Conservation (phyloP, 2,329 filamentous ascomycete species). For the Fusarium sp. region DNA sequence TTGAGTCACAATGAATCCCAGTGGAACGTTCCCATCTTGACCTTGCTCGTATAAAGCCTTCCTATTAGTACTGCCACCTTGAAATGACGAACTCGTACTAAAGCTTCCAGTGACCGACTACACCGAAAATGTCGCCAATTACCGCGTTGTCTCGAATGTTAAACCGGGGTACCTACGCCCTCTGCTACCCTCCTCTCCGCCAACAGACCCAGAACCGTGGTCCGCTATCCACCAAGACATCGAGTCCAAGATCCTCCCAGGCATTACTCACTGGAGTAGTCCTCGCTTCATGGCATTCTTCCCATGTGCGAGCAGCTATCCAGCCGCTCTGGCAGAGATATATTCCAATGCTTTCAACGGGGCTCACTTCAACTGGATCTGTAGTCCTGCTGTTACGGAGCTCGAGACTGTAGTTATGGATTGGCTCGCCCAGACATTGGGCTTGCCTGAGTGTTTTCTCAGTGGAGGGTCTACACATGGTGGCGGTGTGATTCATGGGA, state of each 20-base stretch:
- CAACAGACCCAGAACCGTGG: conserved; percentile 77
- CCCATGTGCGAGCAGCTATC: conserved; percentile 82
- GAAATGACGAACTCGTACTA: background rate
- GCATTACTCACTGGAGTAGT: conserved; percentile 93
- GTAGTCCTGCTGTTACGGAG: conserved; percentile 90
- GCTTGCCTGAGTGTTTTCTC: conserved; percentile 76
- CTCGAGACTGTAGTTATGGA: conserved; percentile 93
- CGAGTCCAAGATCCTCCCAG: conserved; percentile 86
- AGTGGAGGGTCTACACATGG: conserved; percentile 76
- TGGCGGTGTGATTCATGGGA: conserved; percentile 94
- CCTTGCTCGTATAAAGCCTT: background rate
- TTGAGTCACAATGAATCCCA: conserved; percentile 44
- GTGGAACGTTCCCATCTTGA: background rate
- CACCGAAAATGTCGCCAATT: conserved; percentile 77
- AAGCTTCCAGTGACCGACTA: conserved; percentile 76
- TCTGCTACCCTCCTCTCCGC: conserved; percentile 75
- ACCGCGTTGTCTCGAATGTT: conserved; percentile 79
- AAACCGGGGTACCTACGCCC: conserved; percentile 86
- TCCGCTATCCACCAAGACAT: conserved; percentile 83
- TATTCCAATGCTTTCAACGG: conserved; percentile 90
- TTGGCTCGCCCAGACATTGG: conserved; percentile 84
- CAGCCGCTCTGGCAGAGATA: conserved; percentile 89
- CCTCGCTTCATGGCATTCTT: conserved; percentile 98
- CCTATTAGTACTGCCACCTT: background rate
- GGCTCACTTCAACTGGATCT: conserved; percentile 97